A percentile compares a stretch with the other conserved stretches of the same genome.
Conservation (phyloP, 768 basidiomycete genomes). For the Kwoniella dendrophila region DNA sequence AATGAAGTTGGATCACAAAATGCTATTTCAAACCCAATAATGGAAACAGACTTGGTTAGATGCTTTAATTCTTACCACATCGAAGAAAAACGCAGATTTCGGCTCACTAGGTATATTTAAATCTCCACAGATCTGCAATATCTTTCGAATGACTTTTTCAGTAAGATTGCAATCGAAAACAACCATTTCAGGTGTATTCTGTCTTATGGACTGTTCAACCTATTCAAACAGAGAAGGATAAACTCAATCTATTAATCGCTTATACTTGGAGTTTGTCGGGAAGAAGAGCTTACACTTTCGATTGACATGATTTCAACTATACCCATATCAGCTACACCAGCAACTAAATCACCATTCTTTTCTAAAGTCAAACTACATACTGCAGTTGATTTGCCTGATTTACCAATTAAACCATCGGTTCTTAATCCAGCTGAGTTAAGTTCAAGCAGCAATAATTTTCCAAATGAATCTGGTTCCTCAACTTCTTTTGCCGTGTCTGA, state of each 20-base stretch:
- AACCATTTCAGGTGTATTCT: constrained; percentile 53
- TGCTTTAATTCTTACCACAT: too few relatives aligned
- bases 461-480: constrained; percentile 66
- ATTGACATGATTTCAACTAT: constrained; percentile 61
- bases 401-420: constrained; percentile 70
- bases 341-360: constrained; percentile 67
- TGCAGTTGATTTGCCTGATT: constrained; percentile 63
- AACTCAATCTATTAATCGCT: neutral
- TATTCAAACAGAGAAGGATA: neutral
- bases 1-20: constrained; percentile 94
- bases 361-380: constrained; percentile 87
- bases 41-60: too few relatives aligned
- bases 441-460: constrained; percentile 66
- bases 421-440: constrained; percentile 71
- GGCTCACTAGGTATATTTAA: constrained; percentile 63
- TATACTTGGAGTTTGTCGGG: neutral
- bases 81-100: constrained; percentile 6
- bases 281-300: constrained; percentile 58
- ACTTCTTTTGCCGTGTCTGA: neutral
- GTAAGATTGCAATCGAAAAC: constrained; percentile 55
- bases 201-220: constrained; percentile 59
- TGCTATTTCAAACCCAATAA: constrained; percentile 60
- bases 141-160: constrained; percentile 60
- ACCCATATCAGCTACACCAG: constrained; percentile 92
- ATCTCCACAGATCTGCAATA: constrained; percentile 63